Conservation (phyloP, 768 basidiomycete species). For the Pleurotus citrinopileatus region DNA sequence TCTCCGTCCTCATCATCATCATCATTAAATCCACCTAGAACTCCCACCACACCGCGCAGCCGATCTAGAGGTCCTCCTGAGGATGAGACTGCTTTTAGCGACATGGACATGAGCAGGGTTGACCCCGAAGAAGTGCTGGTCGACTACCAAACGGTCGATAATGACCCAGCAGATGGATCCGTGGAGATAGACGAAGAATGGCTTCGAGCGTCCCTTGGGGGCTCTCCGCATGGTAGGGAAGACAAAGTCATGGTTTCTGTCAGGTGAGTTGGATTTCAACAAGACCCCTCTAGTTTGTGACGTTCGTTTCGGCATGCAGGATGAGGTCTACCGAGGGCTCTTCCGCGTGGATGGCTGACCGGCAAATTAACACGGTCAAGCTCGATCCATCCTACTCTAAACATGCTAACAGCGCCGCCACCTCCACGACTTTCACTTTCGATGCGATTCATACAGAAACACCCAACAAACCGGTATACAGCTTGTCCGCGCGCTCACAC, state of each 20-base stretch:
- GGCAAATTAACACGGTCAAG: conserved; percentile 49
- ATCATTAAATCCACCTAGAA: conserved; percentile 41
- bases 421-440: conserved; percentile 51
- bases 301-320: conserved; percentile 30
- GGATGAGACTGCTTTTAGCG: conserved; percentile 48
- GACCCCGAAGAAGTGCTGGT: conserved; percentile 76
- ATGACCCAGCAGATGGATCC: conserved; percentile 54
- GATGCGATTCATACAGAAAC: conserved; percentile 78
- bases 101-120: conserved; percentile 74
- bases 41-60: conserved; percentile 48
- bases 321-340: conserved; percentile 56
- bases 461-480: conserved; percentile 78
- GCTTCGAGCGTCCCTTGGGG: conserved; percentile 24
- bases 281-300: not conserved
- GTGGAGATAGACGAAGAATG: conserved; percentile 64
- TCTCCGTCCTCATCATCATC: conserved; percentile 19
- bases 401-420: conserved; percentile 26
- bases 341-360: conserved; percentile 48
- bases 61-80: conserved; percentile 42
- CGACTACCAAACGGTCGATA: conserved; percentile 69
- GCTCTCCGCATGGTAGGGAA: conserved; percentile 56
- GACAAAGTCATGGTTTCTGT: conserved; percentile 89
- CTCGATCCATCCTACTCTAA: conserved; percentile 58
- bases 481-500: conserved; percentile 71
- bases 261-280: conserved; percentile 42